Conservation (phyloP, 202 grass and related monocot genomes). For the Carex arenaria region DNA sequence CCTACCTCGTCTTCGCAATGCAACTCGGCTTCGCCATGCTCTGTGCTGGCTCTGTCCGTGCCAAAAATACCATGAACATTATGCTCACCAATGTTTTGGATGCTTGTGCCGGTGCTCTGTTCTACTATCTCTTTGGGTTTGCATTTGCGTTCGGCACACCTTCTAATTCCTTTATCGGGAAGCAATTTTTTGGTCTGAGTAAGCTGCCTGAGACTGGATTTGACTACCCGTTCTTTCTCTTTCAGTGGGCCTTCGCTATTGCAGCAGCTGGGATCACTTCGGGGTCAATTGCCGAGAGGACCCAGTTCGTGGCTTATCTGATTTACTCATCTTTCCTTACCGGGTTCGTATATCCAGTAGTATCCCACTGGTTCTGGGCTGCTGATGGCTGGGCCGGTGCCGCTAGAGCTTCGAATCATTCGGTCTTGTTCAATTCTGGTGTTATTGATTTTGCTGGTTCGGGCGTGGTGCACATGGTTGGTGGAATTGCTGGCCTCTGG, state of each 20-base stretch:
- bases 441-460: slow-evolving; percentile 98
- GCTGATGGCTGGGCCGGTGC: slow-evolving; percentile 72
- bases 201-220: slow-evolving; percentile 48
- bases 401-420: slow-evolving; percentile 15
- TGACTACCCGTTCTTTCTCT: slow-evolving; percentile 85
- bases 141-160: slow-evolving; percentile 88
- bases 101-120: slow-evolving; percentile 74
- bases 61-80: slow-evolving; percentile 99
- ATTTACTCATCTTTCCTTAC: slow-evolving; percentile 97
- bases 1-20: slow-evolving; percentile 96
- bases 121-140: slow-evolving; percentile 97
- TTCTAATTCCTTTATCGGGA: slow-evolving; percentile 87
- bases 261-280: slow-evolving; percentile 97
- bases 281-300: slow-evolving; percentile 87
- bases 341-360: slow-evolving; percentile 80
- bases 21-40: slow-evolving; percentile 99
- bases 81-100: slow-evolving; percentile 99
- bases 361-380: slow-evolving; percentile 97
- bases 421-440: slow-evolving; percentile 68
- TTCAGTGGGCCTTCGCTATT: slow-evolving; percentile 98
- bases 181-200: slow-evolving; percentile 84
- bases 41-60: slow-evolving; percentile 77
- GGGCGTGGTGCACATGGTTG: slow-evolving; percentile 95
- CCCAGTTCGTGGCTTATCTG: slow-evolving; percentile 87
- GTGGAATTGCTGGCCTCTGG: slow-evolving; percentile 87